Base-by-base conservation (phyloP, 2,329 filamentous ascomycete genomes). In the Penicillium sp. region DNA sequence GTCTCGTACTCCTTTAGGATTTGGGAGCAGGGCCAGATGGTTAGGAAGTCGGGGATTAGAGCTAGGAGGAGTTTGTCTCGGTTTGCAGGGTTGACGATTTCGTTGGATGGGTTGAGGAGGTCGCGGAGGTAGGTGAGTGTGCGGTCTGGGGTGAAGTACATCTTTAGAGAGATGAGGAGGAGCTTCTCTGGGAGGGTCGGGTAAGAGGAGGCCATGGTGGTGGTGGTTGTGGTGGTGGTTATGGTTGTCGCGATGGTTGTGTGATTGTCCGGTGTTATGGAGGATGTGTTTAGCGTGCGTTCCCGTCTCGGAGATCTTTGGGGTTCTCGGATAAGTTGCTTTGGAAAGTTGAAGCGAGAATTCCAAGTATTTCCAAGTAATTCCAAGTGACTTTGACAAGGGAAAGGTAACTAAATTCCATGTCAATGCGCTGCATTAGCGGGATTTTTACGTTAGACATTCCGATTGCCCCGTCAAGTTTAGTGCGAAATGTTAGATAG, bases 11-110 rank as follows among this genome's bases (percentile, higher is more conserved):
- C 55, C 45, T 66, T 64, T 38, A 79, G 64, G 35, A 76, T 73
- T 45, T 76, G 68, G 5, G 74, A 68, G 60, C 75, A 77, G 8
- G 76, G 75, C 62, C 75, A 75, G 55, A 93, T 78, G 13, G 87
- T 85, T 51, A 93, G 74, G 69, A 90, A 89, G 74, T 93, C 89
- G 1, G 90, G 89, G 62, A 92, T 86, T 64, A 93, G 76, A 73
- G 92, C 92, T 63, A 93, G 79, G 72, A 90, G 86, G 58, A 89
- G 73, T 49, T 82, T 76, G 31, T 81, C 73, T 14, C 77, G 70
- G 50, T 77, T 70, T 31, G 74, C 69, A 20, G 76, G 66, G 4
- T 76, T 68, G 34, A 77, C 68, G 24, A 79, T 73, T 20, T 78
- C 70, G 38, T 79, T 69, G 71, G 82, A 69, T 9, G 78, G 78